A percentile compares a stretch with the other conserved stretches of the same genome.
These are phyloP conservation scores for Lentithecium fluviatile DNA, from an alignment of 495 filamentous ascomycete genomes.

Conservation along the genomic window DNA sequence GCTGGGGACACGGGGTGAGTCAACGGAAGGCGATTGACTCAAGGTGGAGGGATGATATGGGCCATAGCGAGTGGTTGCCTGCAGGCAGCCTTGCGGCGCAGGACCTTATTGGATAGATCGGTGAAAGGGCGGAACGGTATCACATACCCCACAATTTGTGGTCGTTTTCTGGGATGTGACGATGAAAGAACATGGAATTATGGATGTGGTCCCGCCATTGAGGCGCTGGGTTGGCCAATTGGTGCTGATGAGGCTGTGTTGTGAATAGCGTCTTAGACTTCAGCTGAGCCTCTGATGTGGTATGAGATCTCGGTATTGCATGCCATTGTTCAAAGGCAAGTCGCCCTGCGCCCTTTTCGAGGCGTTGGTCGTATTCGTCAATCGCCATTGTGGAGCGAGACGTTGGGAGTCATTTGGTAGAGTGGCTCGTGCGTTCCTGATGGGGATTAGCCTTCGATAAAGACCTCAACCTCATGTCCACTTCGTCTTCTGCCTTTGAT, in stretches of 20 bases:
- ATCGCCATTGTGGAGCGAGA: no score
- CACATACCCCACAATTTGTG: background rate
- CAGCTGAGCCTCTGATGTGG: no score
- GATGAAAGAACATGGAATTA: background rate
- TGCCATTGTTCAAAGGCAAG: no score
- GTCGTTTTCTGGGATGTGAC: background rate
- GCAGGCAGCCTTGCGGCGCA: constrained; percentile 1
- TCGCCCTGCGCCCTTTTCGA: no score
- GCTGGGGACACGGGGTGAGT: background rate
- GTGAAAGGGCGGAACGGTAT: background rate
- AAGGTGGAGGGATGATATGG: background rate
- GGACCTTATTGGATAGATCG: background rate
- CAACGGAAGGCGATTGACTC: background rate
- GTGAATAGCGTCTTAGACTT: no score
- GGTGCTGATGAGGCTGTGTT: background rate
- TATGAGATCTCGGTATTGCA: no score
- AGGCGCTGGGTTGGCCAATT: background rate
- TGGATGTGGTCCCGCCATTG: background rate
- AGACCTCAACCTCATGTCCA: no score
- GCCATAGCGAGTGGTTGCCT: background rate
- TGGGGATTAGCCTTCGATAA: no score
- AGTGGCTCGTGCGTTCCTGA: no score
- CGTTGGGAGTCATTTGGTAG: no score
- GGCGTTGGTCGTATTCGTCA: no score
- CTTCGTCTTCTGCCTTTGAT: no score